Base-by-base conservation (phyloP, 2,329 filamentous ascomycete species). In the Colletotrichum tropicicola region DNA sequence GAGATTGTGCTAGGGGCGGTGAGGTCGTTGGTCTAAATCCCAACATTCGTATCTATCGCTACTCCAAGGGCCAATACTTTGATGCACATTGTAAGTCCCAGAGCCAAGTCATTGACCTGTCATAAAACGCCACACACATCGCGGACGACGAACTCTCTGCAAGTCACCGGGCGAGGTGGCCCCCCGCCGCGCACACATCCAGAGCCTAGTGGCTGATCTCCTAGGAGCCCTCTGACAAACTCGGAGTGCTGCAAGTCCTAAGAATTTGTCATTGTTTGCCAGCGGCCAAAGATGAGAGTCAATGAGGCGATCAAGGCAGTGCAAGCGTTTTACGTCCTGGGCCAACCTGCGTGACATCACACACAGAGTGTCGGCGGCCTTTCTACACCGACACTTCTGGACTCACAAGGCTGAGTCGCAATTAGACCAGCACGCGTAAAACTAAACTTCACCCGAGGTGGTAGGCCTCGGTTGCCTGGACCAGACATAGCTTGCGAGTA, bases 41-140 rank as follows among this genome's bases (percentile, higher is more conserved):
- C 8, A 97, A 97, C 69, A 97, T 98, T 59, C 86, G 95, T 32
- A 88, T 98, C 28, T 98, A 98, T 79, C 87, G 94, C 21, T 98
- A 98, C 77, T 87, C 85, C 1, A 87, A 91, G 69, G 93, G 92
- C 0, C 94, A 98, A 74, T 97, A 94, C 75, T 98, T 98, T 75
- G 94, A 94, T 73, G 91, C 92, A 71, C 95, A 98, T 76, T 98
- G 93, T 95, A 86, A 72, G 91, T 68, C 57, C 52, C 43, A 45
- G 15, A 37, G 35, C 44, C 43, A 54, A 30, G 12, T 51, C 57
- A 19, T 61, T 55, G 37, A 61, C 57, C 51, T 65, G 62, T 61
- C 62, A 62, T 55, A 30, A 23, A 55, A 56, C 57, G 57, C 49
- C 62, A 61, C 57, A 51, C 25, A 17, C 43, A 35, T 57, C 35